phyloP scores from a whole-genome alignment of 2,329 filamentous ascomycete species.

The Fonsecaea pedrosoi region DNA sequence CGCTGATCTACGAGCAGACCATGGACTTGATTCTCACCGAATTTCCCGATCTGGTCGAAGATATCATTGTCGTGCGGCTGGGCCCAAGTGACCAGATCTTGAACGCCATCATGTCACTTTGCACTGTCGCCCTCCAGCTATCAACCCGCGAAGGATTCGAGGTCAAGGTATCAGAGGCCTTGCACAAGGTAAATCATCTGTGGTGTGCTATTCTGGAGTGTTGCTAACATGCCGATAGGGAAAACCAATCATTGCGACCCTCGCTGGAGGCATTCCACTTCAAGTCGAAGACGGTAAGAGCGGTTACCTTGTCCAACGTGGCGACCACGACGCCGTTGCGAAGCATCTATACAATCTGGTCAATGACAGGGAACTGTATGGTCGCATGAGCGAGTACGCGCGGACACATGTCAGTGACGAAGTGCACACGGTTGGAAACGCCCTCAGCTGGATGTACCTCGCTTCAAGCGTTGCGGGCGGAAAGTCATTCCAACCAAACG shows the following conservation, averaged over 20 bases:
- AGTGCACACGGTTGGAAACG: slow-evolving; percentile 80
- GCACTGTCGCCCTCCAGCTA: slow-evolving; percentile 76
- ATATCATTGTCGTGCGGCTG: slow-evolving; percentile 77
- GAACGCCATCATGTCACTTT: slow-evolving; percentile 75
- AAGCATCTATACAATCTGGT: slow-evolving; percentile 70
- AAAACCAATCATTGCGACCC: slow-evolving; percentile 76
- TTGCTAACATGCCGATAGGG: slow-evolving; percentile 50
- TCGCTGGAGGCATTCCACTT: slow-evolving; percentile 78
- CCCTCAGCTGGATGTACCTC: slow-evolving; percentile 78
- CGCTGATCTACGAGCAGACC: slow-evolving; percentile 73
- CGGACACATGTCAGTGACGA: slow-evolving; percentile 75
- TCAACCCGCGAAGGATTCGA: slow-evolving; percentile 85
- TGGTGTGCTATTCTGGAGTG: too few species aligned
- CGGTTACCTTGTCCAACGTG: slow-evolving; percentile 75
- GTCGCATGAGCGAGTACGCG: slow-evolving; percentile 70
- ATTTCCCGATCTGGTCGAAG: slow-evolving; percentile 67
- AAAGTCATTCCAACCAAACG: slow-evolving; percentile 63
- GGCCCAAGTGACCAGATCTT: slow-evolving; percentile 80
- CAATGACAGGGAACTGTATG: slow-evolving; percentile 68
- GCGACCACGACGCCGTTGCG: slow-evolving; percentile 73
- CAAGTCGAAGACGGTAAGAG: slow-evolving; percentile 75
- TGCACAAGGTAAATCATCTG: slow-evolving; percentile 63
- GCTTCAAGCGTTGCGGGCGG: slow-evolving; percentile 69
- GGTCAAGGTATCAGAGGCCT: slow-evolving; percentile 82
- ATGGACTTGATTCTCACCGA: slow-evolving; percentile 69